Base-by-base conservation (phyloP, 441 rosid genomes). In the Populus hybrid region DNA sequence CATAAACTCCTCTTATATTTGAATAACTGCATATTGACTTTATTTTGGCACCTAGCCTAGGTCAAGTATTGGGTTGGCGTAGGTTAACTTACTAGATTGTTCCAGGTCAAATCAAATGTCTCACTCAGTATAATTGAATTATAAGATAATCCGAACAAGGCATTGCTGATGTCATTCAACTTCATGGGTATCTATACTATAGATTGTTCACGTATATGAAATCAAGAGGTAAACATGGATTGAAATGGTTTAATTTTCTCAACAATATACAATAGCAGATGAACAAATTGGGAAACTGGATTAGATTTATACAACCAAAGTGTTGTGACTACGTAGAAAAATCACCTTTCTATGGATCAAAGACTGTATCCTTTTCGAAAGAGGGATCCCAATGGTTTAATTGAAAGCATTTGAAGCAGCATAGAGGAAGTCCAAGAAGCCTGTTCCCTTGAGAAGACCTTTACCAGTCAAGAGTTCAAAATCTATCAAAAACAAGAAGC, bases 361-460 rank as follows among this genome's bases (percentile, higher is more conserved):
- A 77, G 46, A 79, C 67, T 73, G 24, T 61, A 66, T 72, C 73
- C 7, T 21, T 35, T 59, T 42, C 32, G 35, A 80, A 79, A 64
- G 64, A 74, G 32, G 66, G 67, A 32, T 57, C 34, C 50, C 26
- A 36, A 61, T 16, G 30, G 36, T 84, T 84, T 87, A 95, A 36
- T 92, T 93, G 80, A 95, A 89, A 80, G 94, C 94, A 81, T 90
- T 77, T 8, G 97, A 78, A 77, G 83, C 86, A 75, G 88, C 50
- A 80, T 92, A 93, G 8, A 95, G 80, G 75, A 95, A 93, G 88
- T 95, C 97, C 89, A 95, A 85, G 87, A 95, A 92, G 10, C 99
- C 97, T 2, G 94, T 92, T 67, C 98, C 99, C 75, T 95, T 95
- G 75, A 95, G 92, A 70, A 95, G 82, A 67, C 99, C 99, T 84